Conservation (phyloP, 169 alveolate species). For the Plasmodium adleri region DNA sequence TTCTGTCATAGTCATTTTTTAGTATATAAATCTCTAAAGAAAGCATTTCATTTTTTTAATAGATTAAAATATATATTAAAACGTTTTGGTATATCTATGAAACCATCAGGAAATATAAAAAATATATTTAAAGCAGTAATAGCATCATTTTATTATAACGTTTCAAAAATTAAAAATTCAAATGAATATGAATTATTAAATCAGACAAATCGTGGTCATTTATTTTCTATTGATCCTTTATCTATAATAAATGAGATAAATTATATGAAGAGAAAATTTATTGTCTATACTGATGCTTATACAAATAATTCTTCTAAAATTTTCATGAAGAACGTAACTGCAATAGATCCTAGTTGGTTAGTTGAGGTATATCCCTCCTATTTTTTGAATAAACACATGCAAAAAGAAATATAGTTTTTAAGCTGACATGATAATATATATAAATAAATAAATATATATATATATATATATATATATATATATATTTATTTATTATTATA, state of each 20-base stretch:
- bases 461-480: background rate
- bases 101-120: slow-evolving; percentile 47
- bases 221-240: slow-evolving; percentile 47
- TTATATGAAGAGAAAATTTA: slow-evolving; percentile 42
- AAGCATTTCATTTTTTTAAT: slow-evolving; percentile 38
- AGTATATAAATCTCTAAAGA: slow-evolving; percentile 55
- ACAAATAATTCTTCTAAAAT: slow-evolving; percentile 53
- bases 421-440: background rate
- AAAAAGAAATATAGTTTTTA: slow-evolving; percentile 15
- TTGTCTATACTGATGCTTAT: slow-evolving; percentile 70
- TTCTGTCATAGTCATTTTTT: slow-evolving; percentile 62
- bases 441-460: background rate
- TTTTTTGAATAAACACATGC: slow-evolving; percentile 36
- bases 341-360: slow-evolving; percentile 51
- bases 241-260: slow-evolving; percentile 54
- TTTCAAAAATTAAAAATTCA: slow-evolving; percentile 51
- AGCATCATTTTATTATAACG: slow-evolving; percentile 68
- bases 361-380: slow-evolving; percentile 30
- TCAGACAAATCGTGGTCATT: slow-evolving; percentile 1
- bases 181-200: slow-evolving; percentile 48
- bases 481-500: background rate
- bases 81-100: slow-evolving; percentile 56
- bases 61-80: slow-evolving; percentile 44
- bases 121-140: slow-evolving; percentile 42
- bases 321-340: slow-evolving; percentile 46